phyloP scores from a whole-genome alignment of 2,329 filamentous ascomycete species.

The Escovopsis weberi region DNA sequence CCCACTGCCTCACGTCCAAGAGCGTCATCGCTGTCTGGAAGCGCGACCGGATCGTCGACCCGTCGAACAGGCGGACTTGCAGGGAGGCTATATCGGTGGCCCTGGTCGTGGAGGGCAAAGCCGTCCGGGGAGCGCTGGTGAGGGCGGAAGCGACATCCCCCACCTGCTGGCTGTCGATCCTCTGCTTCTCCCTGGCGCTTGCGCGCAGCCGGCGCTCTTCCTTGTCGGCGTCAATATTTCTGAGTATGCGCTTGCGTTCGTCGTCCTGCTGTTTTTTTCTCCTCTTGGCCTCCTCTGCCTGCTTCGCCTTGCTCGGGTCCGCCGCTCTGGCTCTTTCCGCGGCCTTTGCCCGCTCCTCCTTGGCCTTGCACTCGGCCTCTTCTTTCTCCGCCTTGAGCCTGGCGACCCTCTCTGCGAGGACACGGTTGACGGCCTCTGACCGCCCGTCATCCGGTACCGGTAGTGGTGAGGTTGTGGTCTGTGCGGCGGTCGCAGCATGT shows the following conservation, averaged over 20 bases:
- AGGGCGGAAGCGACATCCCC: constrained; percentile 16
- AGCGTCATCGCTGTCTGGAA: constrained; percentile 55
- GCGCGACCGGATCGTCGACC: constrained; percentile 57
- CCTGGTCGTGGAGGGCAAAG: constrained; percentile 14
- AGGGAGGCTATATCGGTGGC: constrained; percentile 34
- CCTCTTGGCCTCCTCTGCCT: constrained; percentile 43
- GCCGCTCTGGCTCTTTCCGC: constrained; percentile 31
- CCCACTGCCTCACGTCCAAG: constrained; percentile 58
- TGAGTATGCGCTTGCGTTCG: constrained; percentile 57
- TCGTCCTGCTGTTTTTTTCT: constrained; percentile 50
- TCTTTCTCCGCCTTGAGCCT: constrained; percentile 27
- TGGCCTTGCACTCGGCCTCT: constrained; percentile 31
- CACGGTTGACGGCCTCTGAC: constrained; percentile 19
- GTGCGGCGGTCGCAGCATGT: constrained; percentile 7
- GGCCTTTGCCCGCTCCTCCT: constrained; percentile 33
- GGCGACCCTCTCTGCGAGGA: constrained; percentile 37
- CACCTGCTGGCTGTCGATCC: constrained; percentile 13
- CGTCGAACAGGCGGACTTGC: constrained; percentile 73
- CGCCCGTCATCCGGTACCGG: constrained; percentile 10
- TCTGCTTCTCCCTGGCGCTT: constrained; percentile 32
- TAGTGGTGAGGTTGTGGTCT: constrained; percentile 7
- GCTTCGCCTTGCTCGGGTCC: constrained; percentile 25
- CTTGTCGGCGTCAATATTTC: constrained; percentile 65
- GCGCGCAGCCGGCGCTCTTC: constrained; percentile 46
- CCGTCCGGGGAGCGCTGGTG: constrained; percentile 19